Evolutionary conservation across 176 grass and related monocot genomes (phyloP), one percentile per base, ranked within the genome.

Genomic region (Lolium multiflorum): DNA sequence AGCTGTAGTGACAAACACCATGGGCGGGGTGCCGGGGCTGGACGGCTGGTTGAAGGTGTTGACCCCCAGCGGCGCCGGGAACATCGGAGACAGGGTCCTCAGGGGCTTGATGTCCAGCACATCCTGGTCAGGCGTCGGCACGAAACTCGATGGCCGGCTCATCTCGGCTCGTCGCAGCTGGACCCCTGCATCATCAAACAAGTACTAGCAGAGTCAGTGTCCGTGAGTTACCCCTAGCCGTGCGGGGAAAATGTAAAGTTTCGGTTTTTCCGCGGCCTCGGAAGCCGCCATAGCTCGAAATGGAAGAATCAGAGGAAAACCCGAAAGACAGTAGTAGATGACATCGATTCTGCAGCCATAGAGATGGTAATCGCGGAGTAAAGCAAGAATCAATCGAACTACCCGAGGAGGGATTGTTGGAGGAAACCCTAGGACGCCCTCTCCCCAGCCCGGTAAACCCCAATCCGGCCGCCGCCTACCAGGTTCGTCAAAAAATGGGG

Each of bases 51-150:
- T 91, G 50, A 90, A 70, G 35, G 83, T 88, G 39, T 98, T 78
- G 78, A 88, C 82, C 52, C 95, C 95, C 48, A 98, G 81, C 18
- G 95, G 78, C 7, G 89, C 84, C 59, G 95, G 95, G 81, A 97
- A 97, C 95, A 97, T 97, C n/a, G 92, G 95, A 52, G 92, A 56
- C 72, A 97, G 64, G 20, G 95, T 91, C 81, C 92, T 78, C 71
- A 97, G 83, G 46, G 95, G 95, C 65, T 95, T 93, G 35, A 89
- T 67, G 47, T 97, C 95, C 52, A 97, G 76, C 14, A 81, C 95
- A 85, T 90, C 90, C 38, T 83, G 90, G 71, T 91, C 88, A 72
- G 85, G 77, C 22, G 69, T 89, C 25, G 88, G 88, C 22, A 89
- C 81, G 70, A 89, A 89, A 67, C 69, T 81, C 15, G 82, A 89